Base-by-base conservation (phyloP, 202 grass and related monocot genomes). In the Bolboschoenoplectus hybrid region DNA sequence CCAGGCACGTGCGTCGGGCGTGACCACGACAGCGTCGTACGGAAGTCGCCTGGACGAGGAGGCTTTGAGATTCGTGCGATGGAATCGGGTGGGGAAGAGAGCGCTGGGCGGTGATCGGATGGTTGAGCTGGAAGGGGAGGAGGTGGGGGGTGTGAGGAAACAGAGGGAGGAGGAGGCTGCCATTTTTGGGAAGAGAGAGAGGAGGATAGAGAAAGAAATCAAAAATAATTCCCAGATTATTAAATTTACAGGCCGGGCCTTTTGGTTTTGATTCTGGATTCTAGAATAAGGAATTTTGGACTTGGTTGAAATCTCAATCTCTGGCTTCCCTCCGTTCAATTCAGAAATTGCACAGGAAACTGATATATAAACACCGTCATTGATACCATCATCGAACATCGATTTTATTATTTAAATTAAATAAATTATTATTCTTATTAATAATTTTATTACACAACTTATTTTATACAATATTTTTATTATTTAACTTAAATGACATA, bases 1-100 rank as follows among this genome's bases (percentile, higher is more conserved):
- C 92, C 90, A 94, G 50, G 92, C 90, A 65, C 92, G 89, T 17
- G 89, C 82, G 34, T 97, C 94, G 57, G 91, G 86, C 64, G 85
- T 71, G 77, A 94, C 85, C 13, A 91, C 86, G 44, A 94, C 89
- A 40, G 89, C 84, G 56, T 94, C 92, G 66, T 74, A 83, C 44
- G 89, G 87, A 14, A 63, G 44, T 41, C 90, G 89, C 3, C 81
- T 39, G 81, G 82, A 68, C 6, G 81, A 85, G 40, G 67, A 80
- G 40, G 61, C 77, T 50, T 69, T 80, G 73, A 84, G 74, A 83
- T 80, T 84, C 3, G 73, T 68, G 63, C 88, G 89, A 69, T 74
- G 89, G 36, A 85, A 86, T 50, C 53, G 82, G 76, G 87, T 38
- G 61, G 50, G 86, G 1, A 36, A 61, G 9, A 76, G 73, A 58